Conservation (phyloP, 192 early-diverging fungal genomes). For the Funneliformis mosseae region DNA sequence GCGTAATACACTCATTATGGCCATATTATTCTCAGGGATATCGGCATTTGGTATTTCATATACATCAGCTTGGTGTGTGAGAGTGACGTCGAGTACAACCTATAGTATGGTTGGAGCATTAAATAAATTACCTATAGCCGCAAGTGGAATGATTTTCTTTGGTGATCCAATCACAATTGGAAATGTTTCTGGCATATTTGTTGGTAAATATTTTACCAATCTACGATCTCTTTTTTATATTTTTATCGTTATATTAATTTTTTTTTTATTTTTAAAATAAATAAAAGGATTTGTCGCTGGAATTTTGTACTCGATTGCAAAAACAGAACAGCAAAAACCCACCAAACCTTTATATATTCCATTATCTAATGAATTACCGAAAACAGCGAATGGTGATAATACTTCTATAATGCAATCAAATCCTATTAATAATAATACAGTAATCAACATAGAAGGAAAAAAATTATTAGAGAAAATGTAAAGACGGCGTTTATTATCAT, state of each 20-base stretch:
- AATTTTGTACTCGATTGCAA: neutral
- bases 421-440: neutral
- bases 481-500: neutral
- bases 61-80: constrained; percentile 78
- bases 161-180: constrained; percentile 81
- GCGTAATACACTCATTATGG: constrained; percentile 58
- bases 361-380: neutral
- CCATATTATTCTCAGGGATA: constrained; percentile 78
- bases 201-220: constrained; percentile 54
- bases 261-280: neutral
- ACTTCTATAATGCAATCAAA: neutral
- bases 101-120: constrained; percentile 98
- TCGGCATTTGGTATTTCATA: constrained; percentile 93
- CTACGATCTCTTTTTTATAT: neutral
- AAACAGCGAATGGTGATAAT: neutral
- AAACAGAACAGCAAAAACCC: neutral
- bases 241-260: neutral
- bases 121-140: constrained; percentile 96
- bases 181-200: constrained; percentile 81
- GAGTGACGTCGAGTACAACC: constrained; percentile 76
- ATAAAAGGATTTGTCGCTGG: neutral
- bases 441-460: neutral
- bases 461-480: neutral
- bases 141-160: constrained; percentile 96
- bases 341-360: neutral